Evolutionary conservation across 2,329 filamentous ascomycete species (phyloP), one percentile per base, ranked within the genome.

Genomic region (Fusarium staphyleae): DNA sequence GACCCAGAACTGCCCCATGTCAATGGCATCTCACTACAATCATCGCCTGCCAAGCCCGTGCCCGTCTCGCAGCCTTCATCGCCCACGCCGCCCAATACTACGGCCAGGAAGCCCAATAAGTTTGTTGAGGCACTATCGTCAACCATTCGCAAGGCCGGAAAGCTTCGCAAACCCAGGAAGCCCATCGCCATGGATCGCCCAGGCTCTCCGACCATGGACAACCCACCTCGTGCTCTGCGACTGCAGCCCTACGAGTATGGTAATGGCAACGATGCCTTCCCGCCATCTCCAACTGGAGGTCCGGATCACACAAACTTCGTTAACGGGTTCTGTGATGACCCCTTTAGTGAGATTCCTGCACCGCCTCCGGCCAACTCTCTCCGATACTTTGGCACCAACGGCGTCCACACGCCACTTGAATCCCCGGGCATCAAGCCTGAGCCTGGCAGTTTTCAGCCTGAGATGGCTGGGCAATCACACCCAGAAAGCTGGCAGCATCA

Each of bases 1-100:
- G 77, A 81, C 55, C 76, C 76, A 30, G 78, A 80, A 60, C 69
- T 81, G n/a, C 71, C 78, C 8, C 70, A 73, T 24, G 70, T 81
- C 3, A 77, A 79, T 58, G 75, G 75, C n/a, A 79, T 81, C 57
- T 77, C 76, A n/a, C 61, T 80, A 19, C 73, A 74, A 19, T 40
- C 45, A 50, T 75, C 73, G 8, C 72, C 74, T 16, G 66, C 52
- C 11, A 69, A 71, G 48, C 66, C 67, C 33, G 57, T 57, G 42
- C 63, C 68, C 39, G 57, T 62, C 52, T 72, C 69, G 19, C 65
- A 71, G 35, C 72, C 69, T 16, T 61, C 69, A 9, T 71, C 70
- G 37, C 71, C 71, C 22, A 69, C 69, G 18, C 71, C 70, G n/a
- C 68, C 69, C 10, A 71, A 53, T 15, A 70, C 66, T 18, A 60